These are phyloP conservation scores for Fraxinus quadrangulata DNA, from an alignment of 257 asterid species.

Conservation along the genomic window DNA sequence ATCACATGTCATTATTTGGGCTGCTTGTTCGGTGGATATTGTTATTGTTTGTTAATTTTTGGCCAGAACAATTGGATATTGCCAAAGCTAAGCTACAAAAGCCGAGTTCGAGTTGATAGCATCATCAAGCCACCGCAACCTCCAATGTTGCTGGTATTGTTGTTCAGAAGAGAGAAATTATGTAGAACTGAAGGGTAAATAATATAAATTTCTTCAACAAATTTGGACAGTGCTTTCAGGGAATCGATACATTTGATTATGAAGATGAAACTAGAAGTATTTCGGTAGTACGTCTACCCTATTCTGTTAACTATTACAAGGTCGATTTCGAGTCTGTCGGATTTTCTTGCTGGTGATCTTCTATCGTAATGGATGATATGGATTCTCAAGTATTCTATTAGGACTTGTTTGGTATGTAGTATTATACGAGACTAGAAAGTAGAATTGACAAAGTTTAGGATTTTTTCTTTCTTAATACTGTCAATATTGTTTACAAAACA, in stretches of 20 bases:
- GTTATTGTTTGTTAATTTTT: slow-evolving; percentile 15
- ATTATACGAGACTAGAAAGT: no score
- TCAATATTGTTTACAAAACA: no score
- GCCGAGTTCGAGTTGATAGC: slow-evolving; percentile 39
- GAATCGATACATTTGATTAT: not conserved
- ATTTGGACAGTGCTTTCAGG: not conserved
- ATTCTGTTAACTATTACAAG: not conserved
- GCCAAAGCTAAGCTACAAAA: slow-evolving; percentile 59
- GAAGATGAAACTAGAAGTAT: not conserved
- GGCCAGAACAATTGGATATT: slow-evolving; percentile 66
- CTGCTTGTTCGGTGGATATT: not conserved
- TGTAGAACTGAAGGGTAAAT: not conserved
- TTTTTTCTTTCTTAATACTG: no score
- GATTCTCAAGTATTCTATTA: not conserved
- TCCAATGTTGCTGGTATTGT: not conserved
- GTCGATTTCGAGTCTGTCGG: not conserved
- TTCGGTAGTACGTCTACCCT: not conserved
- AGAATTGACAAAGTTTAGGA: no score
- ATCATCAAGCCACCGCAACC: not conserved
- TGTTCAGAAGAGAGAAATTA: not conserved
- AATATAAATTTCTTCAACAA: not conserved
- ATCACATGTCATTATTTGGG: slow-evolving; percentile 11
- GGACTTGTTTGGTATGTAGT: not conserved
- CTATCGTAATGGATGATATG: not conserved
- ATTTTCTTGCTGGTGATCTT: not conserved